phyloP scores from a whole-genome alignment of 495 filamentous ascomycete species.

The Neurospora tetraspora region DNA sequence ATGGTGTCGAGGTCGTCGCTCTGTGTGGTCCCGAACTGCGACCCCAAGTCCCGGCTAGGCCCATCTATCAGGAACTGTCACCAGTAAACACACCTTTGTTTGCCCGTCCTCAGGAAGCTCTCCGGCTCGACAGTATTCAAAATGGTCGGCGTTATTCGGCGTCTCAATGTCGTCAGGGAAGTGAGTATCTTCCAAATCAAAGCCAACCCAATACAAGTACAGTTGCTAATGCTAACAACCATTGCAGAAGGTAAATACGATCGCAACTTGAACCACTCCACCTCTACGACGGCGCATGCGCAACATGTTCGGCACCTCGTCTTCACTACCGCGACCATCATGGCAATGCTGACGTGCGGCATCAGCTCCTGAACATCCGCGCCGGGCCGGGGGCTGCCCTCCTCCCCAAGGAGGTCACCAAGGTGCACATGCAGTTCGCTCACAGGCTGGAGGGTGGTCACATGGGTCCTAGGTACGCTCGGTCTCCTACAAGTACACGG shows the following conservation, averaged over 20 bases:
- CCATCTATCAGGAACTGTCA: neutral
- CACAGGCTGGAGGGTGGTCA: conserved; percentile 55
- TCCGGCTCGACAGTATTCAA: conserved; percentile 22
- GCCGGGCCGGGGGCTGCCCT: conserved; percentile 73
- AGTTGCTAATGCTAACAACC: conserved; percentile 6
- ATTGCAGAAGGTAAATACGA: conserved; percentile 27
- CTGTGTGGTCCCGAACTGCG: neutral
- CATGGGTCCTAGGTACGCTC: conserved; percentile 63
- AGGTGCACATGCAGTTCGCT: conserved; percentile 77
- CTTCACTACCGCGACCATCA: neutral
- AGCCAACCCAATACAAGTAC: neutral
- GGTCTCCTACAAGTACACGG: neutral
- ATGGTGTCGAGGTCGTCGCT: neutral
- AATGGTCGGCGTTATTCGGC: conserved; percentile 72
- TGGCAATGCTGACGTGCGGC: neutral
- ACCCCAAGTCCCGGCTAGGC: neutral
- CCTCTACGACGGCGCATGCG: conserved; percentile 4
- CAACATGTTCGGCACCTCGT: neutral
- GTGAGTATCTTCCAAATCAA: conserved; percentile 42
- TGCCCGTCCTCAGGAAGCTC: too few species aligned
- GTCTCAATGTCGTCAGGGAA: conserved; percentile 66
- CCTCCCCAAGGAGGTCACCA: conserved; percentile 68
- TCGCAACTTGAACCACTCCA: conserved; percentile 1
- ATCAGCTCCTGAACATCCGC: conserved; percentile 59
- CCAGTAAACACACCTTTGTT: neutral